Conservation (phyloP, 768 basidiomycete species). For the Rhodotorula sphaerocarpa region DNA sequence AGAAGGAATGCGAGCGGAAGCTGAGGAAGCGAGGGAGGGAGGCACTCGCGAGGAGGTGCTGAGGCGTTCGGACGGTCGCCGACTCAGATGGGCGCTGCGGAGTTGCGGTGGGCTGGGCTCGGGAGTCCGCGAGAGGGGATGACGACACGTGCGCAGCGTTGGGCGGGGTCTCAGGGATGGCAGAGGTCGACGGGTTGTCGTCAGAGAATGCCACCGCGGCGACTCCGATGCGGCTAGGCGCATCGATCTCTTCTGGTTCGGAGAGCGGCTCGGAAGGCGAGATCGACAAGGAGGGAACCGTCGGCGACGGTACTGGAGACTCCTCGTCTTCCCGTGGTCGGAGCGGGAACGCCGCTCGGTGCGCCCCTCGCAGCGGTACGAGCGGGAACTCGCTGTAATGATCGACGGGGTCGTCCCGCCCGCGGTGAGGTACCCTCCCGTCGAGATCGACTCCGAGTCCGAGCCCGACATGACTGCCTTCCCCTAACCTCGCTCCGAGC, state of each 20-base stretch:
- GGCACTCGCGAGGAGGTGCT: constrained; percentile 17
- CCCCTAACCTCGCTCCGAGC: too few species aligned
- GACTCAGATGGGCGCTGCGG: too few species aligned
- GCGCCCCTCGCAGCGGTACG: neutral
- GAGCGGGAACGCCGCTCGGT: neutral
- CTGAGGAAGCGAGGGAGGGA: neutral
- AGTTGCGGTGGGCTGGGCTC: too few species aligned
- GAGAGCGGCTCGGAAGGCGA: neutral
- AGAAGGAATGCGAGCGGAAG: constrained; percentile 17
- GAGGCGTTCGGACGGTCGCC: constrained; percentile 11
- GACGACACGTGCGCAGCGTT: neutral
- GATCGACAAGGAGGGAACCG: constrained; percentile 24
- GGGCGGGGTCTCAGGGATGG: neutral
- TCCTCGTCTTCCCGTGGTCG: too few species aligned
- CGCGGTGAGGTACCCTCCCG: too few species aligned
- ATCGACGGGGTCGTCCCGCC: too few species aligned
- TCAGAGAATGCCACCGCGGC: too few species aligned
- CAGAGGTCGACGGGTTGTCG: too few species aligned
- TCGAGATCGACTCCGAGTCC: constrained; percentile 21
- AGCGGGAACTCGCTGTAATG: neutral
- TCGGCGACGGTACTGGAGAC: constrained; percentile 3
- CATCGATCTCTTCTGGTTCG: constrained; percentile 14
- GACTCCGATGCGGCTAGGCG: too few species aligned
- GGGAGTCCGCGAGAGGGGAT: neutral
- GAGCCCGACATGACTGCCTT: neutral